These are phyloP conservation scores for Apostasia ramifera DNA, from an alignment of 106 monocot genomes.

Conservation along the genomic window DNA sequence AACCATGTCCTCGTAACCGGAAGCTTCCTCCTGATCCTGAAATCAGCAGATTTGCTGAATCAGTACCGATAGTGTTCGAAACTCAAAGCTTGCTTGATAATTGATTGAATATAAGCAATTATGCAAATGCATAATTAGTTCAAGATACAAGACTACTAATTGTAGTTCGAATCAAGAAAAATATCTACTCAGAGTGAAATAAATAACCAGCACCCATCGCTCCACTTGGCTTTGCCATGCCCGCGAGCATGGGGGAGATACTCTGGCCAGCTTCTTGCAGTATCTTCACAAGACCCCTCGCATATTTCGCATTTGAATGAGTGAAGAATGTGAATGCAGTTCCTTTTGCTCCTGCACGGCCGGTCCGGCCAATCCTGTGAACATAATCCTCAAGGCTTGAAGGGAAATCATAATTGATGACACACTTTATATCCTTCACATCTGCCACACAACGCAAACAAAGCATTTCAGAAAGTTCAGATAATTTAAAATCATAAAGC, in stretches of 20 bases:
- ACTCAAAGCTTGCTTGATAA: not conserved
- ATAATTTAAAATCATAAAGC: not conserved
- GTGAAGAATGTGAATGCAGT: slow-evolving; percentile 85
- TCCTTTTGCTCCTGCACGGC: slow-evolving; percentile 92
- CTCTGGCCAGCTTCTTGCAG: slow-evolving; percentile 81
- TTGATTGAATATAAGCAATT: not conserved
- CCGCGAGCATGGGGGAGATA: slow-evolving; percentile 51
- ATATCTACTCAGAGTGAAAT: not conserved
- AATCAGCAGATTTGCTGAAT: not conserved
- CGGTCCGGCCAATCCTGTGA: slow-evolving; percentile 94
- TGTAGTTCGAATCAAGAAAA: too few relatives aligned
- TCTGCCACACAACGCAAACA: slow-evolving; percentile 43
- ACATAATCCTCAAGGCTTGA: slow-evolving; percentile 92
- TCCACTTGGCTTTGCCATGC: slow-evolving; percentile 35
- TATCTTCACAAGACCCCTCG: slow-evolving; percentile 73
- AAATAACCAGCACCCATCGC: slow-evolving; percentile 25
- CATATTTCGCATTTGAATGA: slow-evolving; percentile 48
- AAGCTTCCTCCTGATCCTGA: slow-evolving; percentile 47
- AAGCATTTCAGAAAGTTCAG: not conserved
- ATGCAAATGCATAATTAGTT: not conserved
- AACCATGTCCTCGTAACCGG: slow-evolving; percentile 57
- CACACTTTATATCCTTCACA: slow-evolving; percentile 99
- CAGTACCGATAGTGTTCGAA: too few relatives aligned
- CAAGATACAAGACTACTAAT: too few relatives aligned
- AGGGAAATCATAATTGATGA: slow-evolving; percentile 97